These are phyloP conservation scores for Pleodorina starrii DNA, from an alignment of 139 green algal genomes.

Conservation along the genomic window DNA sequence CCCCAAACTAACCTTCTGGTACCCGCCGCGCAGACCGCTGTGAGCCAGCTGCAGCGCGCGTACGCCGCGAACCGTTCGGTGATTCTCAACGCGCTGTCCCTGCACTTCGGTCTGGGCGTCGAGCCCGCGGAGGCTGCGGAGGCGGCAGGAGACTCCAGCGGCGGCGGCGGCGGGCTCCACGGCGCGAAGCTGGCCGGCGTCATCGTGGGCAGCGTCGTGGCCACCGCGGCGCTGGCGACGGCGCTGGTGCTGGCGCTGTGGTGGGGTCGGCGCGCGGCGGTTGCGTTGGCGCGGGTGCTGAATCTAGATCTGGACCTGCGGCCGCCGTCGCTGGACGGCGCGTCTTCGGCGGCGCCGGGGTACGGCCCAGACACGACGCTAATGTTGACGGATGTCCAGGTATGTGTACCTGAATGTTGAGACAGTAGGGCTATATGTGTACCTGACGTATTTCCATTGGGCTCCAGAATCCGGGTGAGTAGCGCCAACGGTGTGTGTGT, in stretches of 20 bases:
- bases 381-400: constrained; percentile 48
- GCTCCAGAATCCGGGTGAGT: no score
- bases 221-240: neutral
- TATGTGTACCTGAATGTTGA: no score
- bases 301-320: neutral
- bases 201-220: neutral
- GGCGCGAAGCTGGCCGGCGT: neutral
- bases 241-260: neutral
- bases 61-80: neutral
- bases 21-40: neutral
- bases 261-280: neutral
- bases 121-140: neutral
- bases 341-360: neutral
- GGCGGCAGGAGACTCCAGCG: neutral
- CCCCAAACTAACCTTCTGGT: no score
- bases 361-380: constrained; percentile 42
- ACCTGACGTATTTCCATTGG: no score
- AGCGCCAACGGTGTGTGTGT: no score
- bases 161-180: neutral
- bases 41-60: neutral
- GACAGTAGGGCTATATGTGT: no score
- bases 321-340: neutral
- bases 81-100: neutral
- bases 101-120: neutral
- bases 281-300: neutral